Evolutionary conservation across 2,329 filamentous ascomycete genomes (phyloP).

Genomic region (Aureobasidium mangrovei): DNA sequence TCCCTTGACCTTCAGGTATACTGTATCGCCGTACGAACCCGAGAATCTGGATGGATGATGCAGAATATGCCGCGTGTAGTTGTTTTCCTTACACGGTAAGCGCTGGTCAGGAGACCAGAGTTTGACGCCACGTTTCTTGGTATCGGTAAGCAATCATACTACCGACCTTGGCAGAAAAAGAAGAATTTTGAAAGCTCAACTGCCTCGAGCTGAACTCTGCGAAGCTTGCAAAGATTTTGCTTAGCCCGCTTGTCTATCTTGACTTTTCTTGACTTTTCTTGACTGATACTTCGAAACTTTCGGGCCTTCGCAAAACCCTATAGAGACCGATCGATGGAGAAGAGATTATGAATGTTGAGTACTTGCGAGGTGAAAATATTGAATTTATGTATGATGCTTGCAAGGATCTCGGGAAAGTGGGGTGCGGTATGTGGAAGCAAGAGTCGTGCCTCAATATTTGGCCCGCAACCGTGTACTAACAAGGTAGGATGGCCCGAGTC

Average conservation of each 20-base stretch:
- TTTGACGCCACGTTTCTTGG: slow-evolving; percentile 9
- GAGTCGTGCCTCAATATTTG: not conserved
- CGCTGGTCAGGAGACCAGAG: not conserved
- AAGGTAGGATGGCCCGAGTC: not conserved
- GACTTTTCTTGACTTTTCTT: slow-evolving; percentile 12
- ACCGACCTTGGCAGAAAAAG: not conserved
- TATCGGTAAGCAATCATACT: slow-evolving; percentile 11
- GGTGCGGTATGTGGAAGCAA: not conserved
- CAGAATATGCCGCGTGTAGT: not conserved
- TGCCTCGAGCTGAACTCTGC: not conserved
- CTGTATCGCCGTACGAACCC: no score
- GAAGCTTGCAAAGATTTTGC: slow-evolving; percentile 11
- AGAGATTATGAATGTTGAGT: not conserved
- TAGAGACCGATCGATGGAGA: not conserved
- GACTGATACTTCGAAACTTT: slow-evolving; percentile 3
- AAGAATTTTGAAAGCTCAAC: slow-evolving; percentile 4
- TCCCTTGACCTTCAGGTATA: no score
- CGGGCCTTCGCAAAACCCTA: not conserved
- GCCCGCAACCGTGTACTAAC: not conserved
- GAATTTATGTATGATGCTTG: not conserved
- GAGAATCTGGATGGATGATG: not conserved
- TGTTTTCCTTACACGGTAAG: not conserved
- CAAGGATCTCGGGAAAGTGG: not conserved
- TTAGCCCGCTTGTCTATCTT: slow-evolving; percentile 11
- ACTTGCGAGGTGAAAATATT: not conserved